phyloP scores from a whole-genome alignment of 495 filamentous ascomycete species.

The Penicillium psychrofluorescens region DNA sequence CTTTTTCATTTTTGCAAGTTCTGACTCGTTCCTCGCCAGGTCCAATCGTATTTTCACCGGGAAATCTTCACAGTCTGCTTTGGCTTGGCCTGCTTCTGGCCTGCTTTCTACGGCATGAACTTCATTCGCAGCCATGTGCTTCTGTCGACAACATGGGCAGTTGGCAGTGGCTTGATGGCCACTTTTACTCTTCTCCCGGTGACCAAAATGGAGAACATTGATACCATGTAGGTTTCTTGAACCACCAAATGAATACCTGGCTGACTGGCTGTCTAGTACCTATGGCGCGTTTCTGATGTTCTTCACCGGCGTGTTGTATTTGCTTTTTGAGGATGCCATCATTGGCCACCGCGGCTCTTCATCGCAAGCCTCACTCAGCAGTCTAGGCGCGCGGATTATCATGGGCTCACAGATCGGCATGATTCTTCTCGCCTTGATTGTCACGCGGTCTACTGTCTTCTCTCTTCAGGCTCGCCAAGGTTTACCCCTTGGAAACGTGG shows the following conservation, averaged over 20 bases:
- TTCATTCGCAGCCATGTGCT: conserved; percentile 60
- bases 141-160: conserved; percentile 65
- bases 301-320: conserved; percentile 67
- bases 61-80: conserved; percentile 84
- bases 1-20: not conserved
- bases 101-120: conserved; percentile 58
- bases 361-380: conserved; percentile 20
- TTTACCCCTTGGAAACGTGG: conserved; percentile 82
- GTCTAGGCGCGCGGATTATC: conserved; percentile 43
- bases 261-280: conserved; percentile 41
- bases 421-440: conserved; percentile 71
- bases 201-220: conserved; percentile 71
- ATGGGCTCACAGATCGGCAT: conserved; percentile 68
- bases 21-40: conserved; percentile 28
- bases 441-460: conserved; percentile 74
- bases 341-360: conserved; percentile 21
- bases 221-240: conserved; percentile 58
- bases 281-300: conserved; percentile 75
- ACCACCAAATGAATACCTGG: not conserved
- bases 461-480: conserved; percentile 83
- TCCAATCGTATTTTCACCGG: conserved; percentile 82
- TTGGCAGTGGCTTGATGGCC: conserved; percentile 77
- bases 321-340: conserved; percentile 72
- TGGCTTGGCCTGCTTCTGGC: conserved; percentile 69
- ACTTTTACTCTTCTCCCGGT: conserved; percentile 84